phyloP scores from a whole-genome alignment of 2,329 filamentous ascomycete genomes.

The Botrytis paeoniae region DNA sequence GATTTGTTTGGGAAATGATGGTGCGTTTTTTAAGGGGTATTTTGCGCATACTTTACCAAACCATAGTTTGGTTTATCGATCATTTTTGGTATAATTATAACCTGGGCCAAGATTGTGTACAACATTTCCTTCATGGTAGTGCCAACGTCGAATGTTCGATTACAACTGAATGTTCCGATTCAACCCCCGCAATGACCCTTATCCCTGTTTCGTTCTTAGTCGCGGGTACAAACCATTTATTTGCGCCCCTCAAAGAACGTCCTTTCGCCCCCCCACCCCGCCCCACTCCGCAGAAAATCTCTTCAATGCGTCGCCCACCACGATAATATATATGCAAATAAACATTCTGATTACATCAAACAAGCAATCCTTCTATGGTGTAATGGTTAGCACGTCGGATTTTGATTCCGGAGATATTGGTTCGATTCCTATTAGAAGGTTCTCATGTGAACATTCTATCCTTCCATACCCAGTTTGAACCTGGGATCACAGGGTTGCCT shows the following conservation, averaged over 20 bases:
- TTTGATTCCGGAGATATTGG: background rate
- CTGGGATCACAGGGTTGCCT: background rate
- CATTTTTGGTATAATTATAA: background rate
- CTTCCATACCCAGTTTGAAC: background rate
- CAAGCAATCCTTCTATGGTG: constrained; percentile 9
- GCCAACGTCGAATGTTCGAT: background rate
- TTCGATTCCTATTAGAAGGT: constrained; percentile 14
- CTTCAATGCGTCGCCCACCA: background rate
- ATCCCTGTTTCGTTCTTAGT: background rate
- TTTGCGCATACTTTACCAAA: background rate
- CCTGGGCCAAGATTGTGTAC: background rate
- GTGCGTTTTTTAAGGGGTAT: background rate
- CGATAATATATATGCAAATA: background rate
- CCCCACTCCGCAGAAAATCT: background rate
- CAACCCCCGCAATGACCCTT: background rate
- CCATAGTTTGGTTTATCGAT: background rate
- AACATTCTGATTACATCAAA: accelerated
- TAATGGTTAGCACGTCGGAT: constrained; percentile 7
- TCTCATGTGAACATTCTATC: background rate
- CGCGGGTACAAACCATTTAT: background rate
- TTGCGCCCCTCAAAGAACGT: background rate
- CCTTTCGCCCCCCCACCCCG: background rate
- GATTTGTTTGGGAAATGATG: background rate
- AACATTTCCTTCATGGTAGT: background rate
- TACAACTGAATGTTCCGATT: background rate